These are phyloP conservation scores for Fusarium sp. DNA, from an alignment of 2,329 filamentous ascomycete genomes.

Conservation along the genomic window DNA sequence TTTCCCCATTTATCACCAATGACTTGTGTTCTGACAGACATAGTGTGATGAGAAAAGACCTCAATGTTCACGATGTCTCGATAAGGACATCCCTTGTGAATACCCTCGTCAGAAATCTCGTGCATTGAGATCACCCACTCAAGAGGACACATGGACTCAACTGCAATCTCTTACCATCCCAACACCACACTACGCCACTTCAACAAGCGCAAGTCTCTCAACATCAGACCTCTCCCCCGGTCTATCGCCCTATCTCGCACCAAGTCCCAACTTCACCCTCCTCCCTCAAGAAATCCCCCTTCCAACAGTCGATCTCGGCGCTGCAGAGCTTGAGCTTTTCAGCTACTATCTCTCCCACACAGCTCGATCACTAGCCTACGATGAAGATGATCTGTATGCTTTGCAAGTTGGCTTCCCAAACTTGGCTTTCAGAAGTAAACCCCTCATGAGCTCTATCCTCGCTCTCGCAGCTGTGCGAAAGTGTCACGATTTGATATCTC, in stretches of 20 bases:
- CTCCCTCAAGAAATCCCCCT: background rate
- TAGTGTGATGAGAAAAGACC: constrained; percentile 34
- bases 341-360: constrained; percentile 55
- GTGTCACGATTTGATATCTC: constrained; percentile 46
- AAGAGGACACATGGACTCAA: background rate
- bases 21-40: background rate
- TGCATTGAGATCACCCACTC: background rate
- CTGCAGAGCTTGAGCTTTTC: constrained; percentile 50
- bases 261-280: background rate
- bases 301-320: constrained; percentile 13
- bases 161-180: background rate
- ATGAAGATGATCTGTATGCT: constrained; percentile 51
- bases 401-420: constrained; percentile 54
- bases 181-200: background rate
- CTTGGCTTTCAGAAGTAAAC: constrained; percentile 50
- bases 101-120: constrained; percentile 8
- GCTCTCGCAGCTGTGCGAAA: constrained; percentile 54
- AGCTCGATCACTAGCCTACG: constrained; percentile 48
- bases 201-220: background rate
- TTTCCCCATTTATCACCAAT: fast-evolving
- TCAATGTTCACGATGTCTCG: constrained; percentile 24
- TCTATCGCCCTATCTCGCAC: background rate
- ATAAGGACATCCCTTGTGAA: constrained; percentile 20
- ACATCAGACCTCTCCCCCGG: background rate
- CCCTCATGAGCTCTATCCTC: constrained; percentile 54